Evolutionary conservation across 2,329 filamentous ascomycete species (phyloP).

Genomic region (Elsinoe perseae): DNA sequence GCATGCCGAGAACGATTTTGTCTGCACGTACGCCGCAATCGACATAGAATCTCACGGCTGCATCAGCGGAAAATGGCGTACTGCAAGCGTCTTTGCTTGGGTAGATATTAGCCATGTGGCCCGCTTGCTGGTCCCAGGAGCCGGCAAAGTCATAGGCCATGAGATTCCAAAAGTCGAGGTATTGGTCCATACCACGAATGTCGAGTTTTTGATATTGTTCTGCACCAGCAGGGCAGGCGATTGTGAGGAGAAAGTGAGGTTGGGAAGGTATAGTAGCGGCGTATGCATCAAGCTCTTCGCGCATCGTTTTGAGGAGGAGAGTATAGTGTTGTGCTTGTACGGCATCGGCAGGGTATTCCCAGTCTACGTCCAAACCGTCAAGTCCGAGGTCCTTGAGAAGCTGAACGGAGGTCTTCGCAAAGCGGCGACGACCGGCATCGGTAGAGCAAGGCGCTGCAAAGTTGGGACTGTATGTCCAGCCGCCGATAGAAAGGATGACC

Average conservation of each 20-base stretch:
- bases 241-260: conserved; percentile 38
- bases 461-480: conserved; percentile 72
- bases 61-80: conserved; percentile 71
- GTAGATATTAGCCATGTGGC: conserved; percentile 76
- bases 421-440: conserved; percentile 52
- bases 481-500: conserved; percentile 73
- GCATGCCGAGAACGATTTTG: conserved; percentile 87
- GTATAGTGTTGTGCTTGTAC: conserved; percentile 36
- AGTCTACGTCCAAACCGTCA: conserved; percentile 42
- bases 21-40: conserved; percentile 51
- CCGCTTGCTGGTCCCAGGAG: conserved; percentile 64
- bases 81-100: conserved; percentile 40
- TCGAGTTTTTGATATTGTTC: conserved; percentile 37
- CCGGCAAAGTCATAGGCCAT: conserved; percentile 57
- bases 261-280: conserved; percentile 27
- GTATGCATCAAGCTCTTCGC: conserved; percentile 36
- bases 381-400: conserved; percentile 76
- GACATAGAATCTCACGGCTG: conserved; percentile 65
- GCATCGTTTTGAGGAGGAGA: conserved; percentile 33
- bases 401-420: conserved; percentile 64
- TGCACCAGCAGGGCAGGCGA: conserved; percentile 39
- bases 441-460: conserved; percentile 63
- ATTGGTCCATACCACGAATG: conserved; percentile 34
- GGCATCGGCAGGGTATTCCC: conserved; percentile 39
- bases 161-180: conserved; percentile 44